These are phyloP conservation scores for Ascomycota sp. DNA, from an alignment of 2,329 filamentous ascomycete species.

Conservation along the genomic window DNA sequence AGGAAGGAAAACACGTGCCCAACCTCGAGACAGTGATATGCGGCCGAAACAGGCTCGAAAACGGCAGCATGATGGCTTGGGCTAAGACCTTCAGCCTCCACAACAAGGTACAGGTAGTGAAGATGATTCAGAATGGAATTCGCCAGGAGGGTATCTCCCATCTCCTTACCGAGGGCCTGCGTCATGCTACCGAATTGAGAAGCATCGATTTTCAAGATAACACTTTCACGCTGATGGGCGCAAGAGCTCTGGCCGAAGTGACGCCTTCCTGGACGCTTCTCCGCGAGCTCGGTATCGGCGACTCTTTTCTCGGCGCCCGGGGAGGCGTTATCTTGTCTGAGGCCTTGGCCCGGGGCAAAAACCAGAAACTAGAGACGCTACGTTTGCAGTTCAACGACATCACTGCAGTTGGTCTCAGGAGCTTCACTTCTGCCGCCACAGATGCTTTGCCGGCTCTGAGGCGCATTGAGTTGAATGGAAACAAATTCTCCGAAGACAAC, in stretches of 20 bases:
- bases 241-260: constrained; percentile 56
- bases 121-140: constrained; percentile 98
- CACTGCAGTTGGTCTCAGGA: constrained; percentile 51
- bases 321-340: constrained; percentile 55
- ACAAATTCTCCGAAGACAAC: constrained; percentile 83
- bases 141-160: constrained; percentile 77
- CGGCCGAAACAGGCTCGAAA: constrained; percentile 87
- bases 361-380: constrained; percentile 60
- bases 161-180: constrained; percentile 60
- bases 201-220: constrained; percentile 91
- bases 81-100: constrained; percentile 72
- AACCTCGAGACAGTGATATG: constrained; percentile 92
- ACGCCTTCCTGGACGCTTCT: constrained; percentile 55
- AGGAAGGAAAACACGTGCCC: constrained; percentile 51
- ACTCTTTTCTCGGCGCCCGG: constrained; percentile 64
- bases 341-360: constrained; percentile 55
- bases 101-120: constrained; percentile 61
- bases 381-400: constrained; percentile 92
- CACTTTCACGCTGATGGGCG: constrained; percentile 72
- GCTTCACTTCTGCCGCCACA: constrained; percentile 47
- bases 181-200: constrained; percentile 45
- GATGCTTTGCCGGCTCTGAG: constrained; percentile 53
- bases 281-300: constrained; percentile 69
- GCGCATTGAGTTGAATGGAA: constrained; percentile 86
- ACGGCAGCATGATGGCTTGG: constrained; percentile 92